A percentile compares a stretch with the other conserved stretches of the same genome.
phyloP scores from a whole-genome alignment of 495 filamentous ascomycete species.

The Penicillium malachiteum region DNA sequence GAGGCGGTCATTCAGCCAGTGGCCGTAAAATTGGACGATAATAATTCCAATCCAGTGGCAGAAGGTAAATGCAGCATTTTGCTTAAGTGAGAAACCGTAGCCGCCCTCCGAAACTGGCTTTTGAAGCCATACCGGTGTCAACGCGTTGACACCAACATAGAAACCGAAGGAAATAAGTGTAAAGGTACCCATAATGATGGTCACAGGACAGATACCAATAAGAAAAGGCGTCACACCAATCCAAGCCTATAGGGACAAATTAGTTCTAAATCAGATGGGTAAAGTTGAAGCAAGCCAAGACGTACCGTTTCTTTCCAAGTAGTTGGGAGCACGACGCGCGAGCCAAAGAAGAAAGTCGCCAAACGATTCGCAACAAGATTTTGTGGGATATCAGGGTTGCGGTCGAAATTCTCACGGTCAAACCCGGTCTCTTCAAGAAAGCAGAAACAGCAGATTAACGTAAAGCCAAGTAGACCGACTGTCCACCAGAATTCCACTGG shows the following conservation, averaged over 20 bases:
- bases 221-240: slow-evolving; percentile 35
- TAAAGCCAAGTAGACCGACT: slow-evolving; percentile 37
- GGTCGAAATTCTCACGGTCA: slow-evolving; percentile 17
- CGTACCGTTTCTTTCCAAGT: slow-evolving; percentile 32
- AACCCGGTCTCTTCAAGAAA: slow-evolving; percentile 49
- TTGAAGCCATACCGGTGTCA: slow-evolving; percentile 43
- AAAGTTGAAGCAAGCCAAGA: neutral
- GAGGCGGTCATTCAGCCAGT: slow-evolving; percentile 45
- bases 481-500: slow-evolving; percentile 54
- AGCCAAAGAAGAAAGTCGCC: slow-evolving; percentile 47
- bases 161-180: slow-evolving; percentile 47
- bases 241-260: slow-evolving; percentile 24
- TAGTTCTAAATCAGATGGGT: slow-evolving; percentile 1
- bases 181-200: slow-evolving; percentile 43
- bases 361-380: slow-evolving; percentile 37
- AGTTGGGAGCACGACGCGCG: slow-evolving; percentile 26
- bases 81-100: slow-evolving; percentile 47
- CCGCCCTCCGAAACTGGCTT: slow-evolving; percentile 41
- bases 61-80: slow-evolving; percentile 51
- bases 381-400: slow-evolving; percentile 19
- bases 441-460: slow-evolving; percentile 42
- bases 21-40: slow-evolving; percentile 41
- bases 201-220: slow-evolving; percentile 45
- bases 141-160: slow-evolving; percentile 35
- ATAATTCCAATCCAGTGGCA: slow-evolving; percentile 49